Evolutionary conservation across 345 rosid genomes (phyloP).

Genomic region (Cardamine resedifolia): DNA sequence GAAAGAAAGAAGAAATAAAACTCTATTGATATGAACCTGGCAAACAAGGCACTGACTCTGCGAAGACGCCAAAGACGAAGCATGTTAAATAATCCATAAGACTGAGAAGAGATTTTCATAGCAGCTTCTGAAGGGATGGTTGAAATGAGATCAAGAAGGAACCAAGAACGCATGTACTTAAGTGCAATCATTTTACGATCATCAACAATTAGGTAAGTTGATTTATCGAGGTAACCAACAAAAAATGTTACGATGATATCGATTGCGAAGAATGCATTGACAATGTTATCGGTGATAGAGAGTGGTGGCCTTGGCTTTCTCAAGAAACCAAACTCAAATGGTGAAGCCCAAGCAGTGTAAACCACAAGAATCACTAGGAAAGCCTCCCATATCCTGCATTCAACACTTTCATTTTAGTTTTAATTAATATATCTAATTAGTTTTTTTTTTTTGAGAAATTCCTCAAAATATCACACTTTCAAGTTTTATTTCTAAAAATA

Average conservation of each 20-base stretch:
- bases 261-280: constrained; percentile 82
- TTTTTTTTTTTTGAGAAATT: too few relatives aligned
- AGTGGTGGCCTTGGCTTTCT: constrained; percentile 52
- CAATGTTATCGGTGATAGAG: constrained; percentile 70
- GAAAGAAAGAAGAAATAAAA: background rate
- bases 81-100: constrained; percentile 83
- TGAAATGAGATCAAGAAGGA: constrained; percentile 71
- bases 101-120: constrained; percentile 52
- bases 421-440: background rate
- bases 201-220: constrained; percentile 71
- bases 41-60: constrained; percentile 87
- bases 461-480: too few relatives aligned
- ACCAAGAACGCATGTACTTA: constrained; percentile 79
- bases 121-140: constrained; percentile 79
- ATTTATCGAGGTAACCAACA: constrained; percentile 74
- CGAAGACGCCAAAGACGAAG: constrained; percentile 99
- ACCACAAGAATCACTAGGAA: constrained; percentile 68
- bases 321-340: constrained; percentile 88
- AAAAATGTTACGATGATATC: constrained; percentile 87
- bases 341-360: constrained; percentile 94
- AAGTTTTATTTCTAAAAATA: too few relatives aligned
- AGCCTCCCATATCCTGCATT: constrained; percentile 78
- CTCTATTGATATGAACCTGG: constrained; percentile 51
- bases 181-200: constrained; percentile 66
- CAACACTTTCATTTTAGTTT: background rate